phyloP scores from a whole-genome alignment of 208 protist genomes.

The Phytomonas francai region DNA sequence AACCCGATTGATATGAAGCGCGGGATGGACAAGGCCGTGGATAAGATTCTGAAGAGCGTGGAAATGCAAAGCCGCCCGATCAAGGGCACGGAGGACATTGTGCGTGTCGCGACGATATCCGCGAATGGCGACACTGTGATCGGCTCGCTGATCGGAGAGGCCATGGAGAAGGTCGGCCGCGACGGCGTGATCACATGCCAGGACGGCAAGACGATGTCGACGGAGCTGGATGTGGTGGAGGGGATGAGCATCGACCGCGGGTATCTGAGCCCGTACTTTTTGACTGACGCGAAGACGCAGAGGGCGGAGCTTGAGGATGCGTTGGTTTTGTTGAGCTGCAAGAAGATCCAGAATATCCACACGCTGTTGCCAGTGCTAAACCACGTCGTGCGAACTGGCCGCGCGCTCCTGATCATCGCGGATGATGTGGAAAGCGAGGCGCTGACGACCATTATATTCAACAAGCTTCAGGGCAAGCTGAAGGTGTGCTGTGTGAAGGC shows the following conservation, averaged over 20 bases:
- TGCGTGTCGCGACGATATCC: constrained; percentile 98
- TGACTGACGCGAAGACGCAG: constrained; percentile 96
- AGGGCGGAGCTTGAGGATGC: constrained; percentile 95
- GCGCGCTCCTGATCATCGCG: constrained; percentile 98
- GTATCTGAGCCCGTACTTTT: constrained; percentile 98
- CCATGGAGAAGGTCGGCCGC: constrained; percentile 99
- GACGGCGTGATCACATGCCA: constrained; percentile 99
- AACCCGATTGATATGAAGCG: constrained; percentile 99
- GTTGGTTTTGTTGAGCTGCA: constrained; percentile 92
- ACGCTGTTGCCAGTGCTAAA: constrained; percentile 90
- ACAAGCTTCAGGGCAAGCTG: constrained; percentile 81
- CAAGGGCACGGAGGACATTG: constrained; percentile 94
- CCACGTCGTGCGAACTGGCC: constrained; percentile 60
- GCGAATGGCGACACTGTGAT: constrained; percentile 98
- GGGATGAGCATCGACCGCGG: constrained; percentile 98
- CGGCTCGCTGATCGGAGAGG: constrained; percentile 95
- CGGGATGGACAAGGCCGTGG: constrained; percentile 97
- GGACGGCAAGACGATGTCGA: constrained; percentile 97
- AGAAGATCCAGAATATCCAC: constrained; percentile 93
- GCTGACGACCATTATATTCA: constrained; percentile 84
- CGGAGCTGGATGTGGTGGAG: constrained; percentile 97
- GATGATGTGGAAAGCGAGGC: constrained; percentile 98
- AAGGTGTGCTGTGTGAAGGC: constrained; percentile 95
- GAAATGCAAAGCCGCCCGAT: constrained; percentile 90
- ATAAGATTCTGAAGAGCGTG: constrained; percentile 84